Percentiles rank a stretch among this genome's conserved stretches.
These are phyloP conservation scores for Diaporthe citrichinensis DNA, from an alignment of 2,329 filamentous ascomycete species.

Conservation along the genomic window DNA sequence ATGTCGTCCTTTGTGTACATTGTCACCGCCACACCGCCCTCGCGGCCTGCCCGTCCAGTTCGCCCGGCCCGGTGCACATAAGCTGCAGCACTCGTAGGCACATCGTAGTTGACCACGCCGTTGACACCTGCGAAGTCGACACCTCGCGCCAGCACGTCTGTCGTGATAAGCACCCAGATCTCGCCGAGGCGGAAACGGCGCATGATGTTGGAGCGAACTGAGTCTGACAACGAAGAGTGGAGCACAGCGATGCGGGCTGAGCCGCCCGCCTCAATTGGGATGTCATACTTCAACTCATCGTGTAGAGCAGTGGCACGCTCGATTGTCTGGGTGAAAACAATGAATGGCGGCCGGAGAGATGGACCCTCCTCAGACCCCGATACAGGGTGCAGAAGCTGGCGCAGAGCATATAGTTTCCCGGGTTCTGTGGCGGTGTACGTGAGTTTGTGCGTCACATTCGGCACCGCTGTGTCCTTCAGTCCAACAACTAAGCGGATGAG, in stretches of 20 bases:
- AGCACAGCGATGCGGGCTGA: constrained; percentile 88
- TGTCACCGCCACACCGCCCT: constrained; percentile 91
- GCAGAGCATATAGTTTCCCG: constrained; percentile 91
- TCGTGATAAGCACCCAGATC: constrained; percentile 97
- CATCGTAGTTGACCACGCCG: constrained; percentile 97
- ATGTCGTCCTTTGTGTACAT: constrained; percentile 97
- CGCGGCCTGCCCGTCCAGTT: constrained; percentile 88
- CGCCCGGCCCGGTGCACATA: constrained; percentile 96
- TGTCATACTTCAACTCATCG: constrained; percentile 93
- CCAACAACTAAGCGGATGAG: constrained; percentile 93
- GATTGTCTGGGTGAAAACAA: constrained; percentile 97
- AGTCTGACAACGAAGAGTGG: constrained; percentile 87
- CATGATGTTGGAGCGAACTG: constrained; percentile 84
- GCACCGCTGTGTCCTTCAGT: constrained; percentile 94
- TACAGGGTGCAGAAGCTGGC: constrained; percentile 87
- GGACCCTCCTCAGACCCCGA: constrained; percentile 68
- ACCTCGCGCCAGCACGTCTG: constrained; percentile 90
- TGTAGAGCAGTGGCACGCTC: constrained; percentile 89
- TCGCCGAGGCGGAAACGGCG: constrained; percentile 90
- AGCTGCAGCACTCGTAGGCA: constrained; percentile 88
- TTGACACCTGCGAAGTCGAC: constrained; percentile 97
- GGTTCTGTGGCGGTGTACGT: constrained; percentile 93
- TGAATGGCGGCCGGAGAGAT: constrained; percentile 85
- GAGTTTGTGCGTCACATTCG: constrained; percentile 90
- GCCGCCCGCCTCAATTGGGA: constrained; percentile 88